These are phyloP conservation scores for Hypericum perforatum DNA, from an alignment of 345 rosid species.

Conservation along the genomic window DNA sequence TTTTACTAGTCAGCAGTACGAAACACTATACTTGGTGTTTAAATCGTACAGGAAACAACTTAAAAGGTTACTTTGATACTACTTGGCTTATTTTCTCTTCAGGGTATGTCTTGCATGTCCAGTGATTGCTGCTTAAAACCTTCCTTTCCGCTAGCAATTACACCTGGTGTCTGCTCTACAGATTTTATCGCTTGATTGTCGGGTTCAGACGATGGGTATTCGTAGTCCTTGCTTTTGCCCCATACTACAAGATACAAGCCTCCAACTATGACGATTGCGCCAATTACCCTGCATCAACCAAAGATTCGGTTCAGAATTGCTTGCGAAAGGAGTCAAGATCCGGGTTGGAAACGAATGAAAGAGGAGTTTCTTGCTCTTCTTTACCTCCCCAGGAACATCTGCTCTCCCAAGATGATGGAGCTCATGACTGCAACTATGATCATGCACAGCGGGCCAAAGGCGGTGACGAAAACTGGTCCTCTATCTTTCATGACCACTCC, in stretches of 20 bases:
- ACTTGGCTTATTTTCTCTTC: slow-evolving; percentile 7
- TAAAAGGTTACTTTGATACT: not conserved
- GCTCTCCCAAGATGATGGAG: slow-evolving; percentile 63
- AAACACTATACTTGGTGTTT: no score
- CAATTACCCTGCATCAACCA: slow-evolving; percentile 50
- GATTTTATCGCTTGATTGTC: slow-evolving; percentile 18
- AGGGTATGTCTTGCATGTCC: slow-evolving; percentile 3
- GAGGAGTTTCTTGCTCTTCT: no score
- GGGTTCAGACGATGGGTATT: slow-evolving; percentile 5
- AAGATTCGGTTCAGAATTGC: not conserved
- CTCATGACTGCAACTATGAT: slow-evolving; percentile 72
- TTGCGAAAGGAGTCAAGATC: no score
- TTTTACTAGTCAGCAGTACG: no score
- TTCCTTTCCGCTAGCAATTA: slow-evolving; percentile 10
- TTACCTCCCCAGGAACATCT: slow-evolving; percentile 81
- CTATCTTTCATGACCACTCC: slow-evolving; percentile 68
- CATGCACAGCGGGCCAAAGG: slow-evolving; percentile 73
- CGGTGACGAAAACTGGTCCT: slow-evolving; percentile 89
- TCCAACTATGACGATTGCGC: slow-evolving; percentile 60
- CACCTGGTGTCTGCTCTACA: slow-evolving; percentile 13
- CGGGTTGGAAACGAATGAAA: no score
- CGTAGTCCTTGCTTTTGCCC: slow-evolving; percentile 72
- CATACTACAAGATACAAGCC: slow-evolving; percentile 78
- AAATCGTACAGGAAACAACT: no score
- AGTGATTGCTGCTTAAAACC: slow-evolving; percentile 20